Evolutionary conservation across 805 yeast genomes (phyloP).

Genomic region (Candida mattraensis): DNA sequence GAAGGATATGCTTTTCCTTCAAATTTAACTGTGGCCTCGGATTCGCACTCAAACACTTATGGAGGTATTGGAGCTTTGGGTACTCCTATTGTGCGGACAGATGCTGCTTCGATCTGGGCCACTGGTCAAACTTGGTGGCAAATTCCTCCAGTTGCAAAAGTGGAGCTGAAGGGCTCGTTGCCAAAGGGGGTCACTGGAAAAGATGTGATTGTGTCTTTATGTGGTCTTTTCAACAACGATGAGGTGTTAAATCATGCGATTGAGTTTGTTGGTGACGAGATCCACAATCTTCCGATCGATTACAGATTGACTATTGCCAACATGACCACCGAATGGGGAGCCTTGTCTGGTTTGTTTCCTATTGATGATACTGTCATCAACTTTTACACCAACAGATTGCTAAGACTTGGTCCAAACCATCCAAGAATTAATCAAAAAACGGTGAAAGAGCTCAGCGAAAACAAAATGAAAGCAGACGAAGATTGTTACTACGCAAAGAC

Average conservation of each 20-base stretch:
- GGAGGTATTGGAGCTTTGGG: conserved; percentile 97
- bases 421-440: conserved; percentile 74
- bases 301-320: conserved; percentile 91
- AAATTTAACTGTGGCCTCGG: conserved; percentile 92
- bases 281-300: conserved; percentile 69
- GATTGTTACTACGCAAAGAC: conserved; percentile 90
- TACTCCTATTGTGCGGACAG: conserved; percentile 97
- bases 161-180: conserved; percentile 76
- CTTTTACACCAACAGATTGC: conserved; percentile 70
- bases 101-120: conserved; percentile 99
- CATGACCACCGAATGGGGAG: conserved; percentile 99
- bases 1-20: conserved; percentile 98
- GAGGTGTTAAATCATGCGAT: conserved; percentile 93
- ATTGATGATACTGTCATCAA: conserved; percentile 75
- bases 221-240: conserved; percentile 90
- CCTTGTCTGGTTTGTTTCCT: conserved; percentile 96
- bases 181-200: conserved; percentile 92
- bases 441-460: conserved; percentile 48
- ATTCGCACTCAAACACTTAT: conserved; percentile 95
- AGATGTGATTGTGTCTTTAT: conserved; percentile 93
- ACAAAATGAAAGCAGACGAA: conserved; percentile 54
- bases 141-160: conserved; percentile 97
- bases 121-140: conserved; percentile 99
- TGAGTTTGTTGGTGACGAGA: conserved; percentile 85
- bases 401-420: conserved; percentile 51